Percentiles rank a stretch among this genome's conserved stretches.
Evolutionary conservation across 345 rosid genomes (phyloP).

Genomic region (Eucalyptus viminalis): DNA sequence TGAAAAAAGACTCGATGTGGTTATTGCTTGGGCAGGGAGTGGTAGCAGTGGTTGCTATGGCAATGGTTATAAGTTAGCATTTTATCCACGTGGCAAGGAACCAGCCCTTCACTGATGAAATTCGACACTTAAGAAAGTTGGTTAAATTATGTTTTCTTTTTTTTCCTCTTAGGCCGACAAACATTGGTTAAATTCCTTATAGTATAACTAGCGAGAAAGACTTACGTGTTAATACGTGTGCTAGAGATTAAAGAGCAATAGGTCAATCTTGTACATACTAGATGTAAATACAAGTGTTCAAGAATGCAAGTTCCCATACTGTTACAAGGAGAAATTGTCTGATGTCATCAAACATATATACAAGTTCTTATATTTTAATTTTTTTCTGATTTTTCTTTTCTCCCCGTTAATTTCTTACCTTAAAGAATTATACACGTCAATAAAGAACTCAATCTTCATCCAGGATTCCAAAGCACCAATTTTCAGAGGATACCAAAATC

Average conservation of each 20-base stretch:
- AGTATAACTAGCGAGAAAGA: no score
- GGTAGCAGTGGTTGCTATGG: no score
- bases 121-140: not conserved
- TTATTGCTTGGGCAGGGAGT: no score
- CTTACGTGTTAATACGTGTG: not conserved
- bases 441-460: not conserved
- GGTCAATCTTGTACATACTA: not conserved
- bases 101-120: not conserved
- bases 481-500: not conserved
- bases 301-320: not conserved
- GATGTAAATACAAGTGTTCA: not conserved
- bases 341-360: not conserved
- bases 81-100: not conserved
- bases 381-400: not conserved
- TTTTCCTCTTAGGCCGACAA: not conserved
- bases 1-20: no score
- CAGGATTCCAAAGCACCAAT: not conserved
- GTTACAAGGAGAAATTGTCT: accelerated
- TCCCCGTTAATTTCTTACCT: not conserved
- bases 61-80: no score
- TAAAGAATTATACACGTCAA: no score
- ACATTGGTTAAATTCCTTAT: no score
- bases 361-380: not conserved
- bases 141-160: no score
- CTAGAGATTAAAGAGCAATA: not conserved